Conservation (phyloP, 495 filamentous ascomycete species). For the Cryomyces minteri region DNA sequence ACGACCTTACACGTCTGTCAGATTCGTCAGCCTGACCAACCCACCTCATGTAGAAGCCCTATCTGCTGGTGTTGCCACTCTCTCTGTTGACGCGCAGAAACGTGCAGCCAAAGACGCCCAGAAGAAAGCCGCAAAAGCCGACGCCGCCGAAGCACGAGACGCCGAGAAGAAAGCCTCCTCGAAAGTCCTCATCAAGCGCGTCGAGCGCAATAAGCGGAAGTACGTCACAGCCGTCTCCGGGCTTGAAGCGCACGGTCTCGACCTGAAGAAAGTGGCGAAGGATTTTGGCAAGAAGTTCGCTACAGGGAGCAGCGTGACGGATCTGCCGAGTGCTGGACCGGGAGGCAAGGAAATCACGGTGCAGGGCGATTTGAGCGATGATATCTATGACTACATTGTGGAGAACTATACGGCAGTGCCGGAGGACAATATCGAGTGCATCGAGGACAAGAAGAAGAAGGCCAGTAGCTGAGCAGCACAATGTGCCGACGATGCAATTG, state of each 20-base stretch:
- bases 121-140: slow-evolving; percentile 89
- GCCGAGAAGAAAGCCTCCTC: slow-evolving; percentile 56
- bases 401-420: slow-evolving; percentile 74
- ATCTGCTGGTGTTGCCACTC: slow-evolving; percentile 60
- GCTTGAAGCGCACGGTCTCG: slow-evolving; percentile 74
- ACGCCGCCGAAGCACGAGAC: slow-evolving; percentile 60
- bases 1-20: neutral
- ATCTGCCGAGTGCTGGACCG: slow-evolving; percentile 37
- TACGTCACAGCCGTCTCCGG: slow-evolving; percentile 81
- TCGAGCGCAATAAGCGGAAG: slow-evolving; percentile 96
- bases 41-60: slow-evolving; percentile 43
- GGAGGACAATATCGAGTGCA: slow-evolving; percentile 81
- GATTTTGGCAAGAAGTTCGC: slow-evolving; percentile 87
- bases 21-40: slow-evolving; percentile 2
- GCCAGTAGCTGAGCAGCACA: neutral
- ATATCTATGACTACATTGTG: slow-evolving; percentile 76
- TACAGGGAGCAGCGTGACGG: slow-evolving; percentile 82
- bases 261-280: slow-evolving; percentile 84
- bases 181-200: slow-evolving; percentile 81
- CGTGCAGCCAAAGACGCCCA: slow-evolving; percentile 84
- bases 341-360: slow-evolving; percentile 95
- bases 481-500: no score
- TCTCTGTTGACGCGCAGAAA: slow-evolving; percentile 77
- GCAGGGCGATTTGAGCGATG: slow-evolving; percentile 90
- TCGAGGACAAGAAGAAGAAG: slow-evolving; percentile 91